phyloP scores from a whole-genome alignment of 2,329 filamentous ascomycete genomes.

The Neurospora sp. region DNA sequence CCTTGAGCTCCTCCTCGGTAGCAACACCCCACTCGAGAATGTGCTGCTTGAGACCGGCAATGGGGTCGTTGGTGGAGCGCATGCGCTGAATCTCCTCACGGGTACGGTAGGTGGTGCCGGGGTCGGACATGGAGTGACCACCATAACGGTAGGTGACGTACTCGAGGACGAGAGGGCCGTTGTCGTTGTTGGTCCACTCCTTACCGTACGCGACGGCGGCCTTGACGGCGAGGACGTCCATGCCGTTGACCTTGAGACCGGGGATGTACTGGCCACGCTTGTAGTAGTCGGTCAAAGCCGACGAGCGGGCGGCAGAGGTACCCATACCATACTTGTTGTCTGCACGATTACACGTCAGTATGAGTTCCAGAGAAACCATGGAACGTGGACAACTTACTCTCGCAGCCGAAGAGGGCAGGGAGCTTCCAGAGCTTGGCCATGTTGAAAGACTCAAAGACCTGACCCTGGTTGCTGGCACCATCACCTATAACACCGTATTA shows the following conservation, averaged over 20 bases:
- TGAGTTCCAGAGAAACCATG: background rate
- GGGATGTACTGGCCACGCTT: slow-evolving; percentile 99
- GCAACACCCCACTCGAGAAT: slow-evolving; percentile 90
- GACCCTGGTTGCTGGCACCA: slow-evolving; percentile 96
- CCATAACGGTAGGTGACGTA: slow-evolving; percentile 99
- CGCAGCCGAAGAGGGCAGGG: slow-evolving; percentile 90
- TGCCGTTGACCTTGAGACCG: slow-evolving; percentile 98
- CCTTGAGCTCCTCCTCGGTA: slow-evolving; percentile 91
- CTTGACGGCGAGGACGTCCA: slow-evolving; percentile 98
- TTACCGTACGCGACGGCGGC: slow-evolving; percentile 91
- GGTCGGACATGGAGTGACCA: slow-evolving; percentile 99
- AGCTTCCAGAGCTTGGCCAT: slow-evolving; percentile 99
- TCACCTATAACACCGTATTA: slow-evolving; percentile 42
- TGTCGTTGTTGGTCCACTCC: slow-evolving; percentile 70
- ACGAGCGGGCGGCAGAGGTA: slow-evolving; percentile 86
- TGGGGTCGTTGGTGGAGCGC: slow-evolving; percentile 97
- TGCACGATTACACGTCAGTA: slow-evolving; percentile 29
- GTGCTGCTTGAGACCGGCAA: slow-evolving; percentile 96
- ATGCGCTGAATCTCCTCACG: slow-evolving; percentile 99
- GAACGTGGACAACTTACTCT: slow-evolving; percentile 59
- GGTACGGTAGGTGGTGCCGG: slow-evolving; percentile 96
- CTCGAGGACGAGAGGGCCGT: slow-evolving; percentile 92
- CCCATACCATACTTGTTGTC: slow-evolving; percentile 99
- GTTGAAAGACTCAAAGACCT: slow-evolving; percentile 99
- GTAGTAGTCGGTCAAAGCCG: slow-evolving; percentile 98